Evolutionary conservation across 345 rosid species (phyloP), one percentile per base, ranked within the genome.

Genomic region (Citrus sp.): DNA sequence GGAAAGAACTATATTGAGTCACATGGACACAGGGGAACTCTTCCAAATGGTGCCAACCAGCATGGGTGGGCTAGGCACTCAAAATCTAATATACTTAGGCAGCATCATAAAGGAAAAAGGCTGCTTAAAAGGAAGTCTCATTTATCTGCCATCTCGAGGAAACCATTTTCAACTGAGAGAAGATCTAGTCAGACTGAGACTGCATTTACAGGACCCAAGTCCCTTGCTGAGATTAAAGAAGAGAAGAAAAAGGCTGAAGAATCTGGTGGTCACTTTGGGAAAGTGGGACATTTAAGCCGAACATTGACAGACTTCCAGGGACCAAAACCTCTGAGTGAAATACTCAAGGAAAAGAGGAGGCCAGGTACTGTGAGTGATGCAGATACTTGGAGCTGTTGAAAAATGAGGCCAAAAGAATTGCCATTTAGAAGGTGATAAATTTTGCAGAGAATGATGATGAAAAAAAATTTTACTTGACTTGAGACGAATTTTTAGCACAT

Each of bases 321-420:
- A 22, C 90, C 93, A 24, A 90, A 88, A 46, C 85, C 89, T 67
- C 80, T 88, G 80, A 83, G 85, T 71, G 91, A 88, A 85, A 87
- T 90, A 76, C 89, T 90, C 35, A 81, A 84, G 81, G 87, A 81
- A 78, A 90, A 88, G 38, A 77, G 51, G 68, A 83, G 63, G 69
- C 38, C 34, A 70, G 73, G 35, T 59, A 64, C 28, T 10, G 42
- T n/a, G 24, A 67, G 49, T 59, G 78, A 65, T 14, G 22, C 30
- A 19, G 68, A 80, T 62, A 25, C 64, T 59, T 64, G 82, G 24
- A 42, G 77, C 71, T 19, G 24, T 4, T 49, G 72, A 64, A 55
- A n/a, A 58, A 77, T n/a, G 8, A 19, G 64, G 58, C 61, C 59
- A 55, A 73, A 63, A 61, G 58, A 27, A 62, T 2, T 63, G 32